phyloP scores from a whole-genome alignment of 2,329 filamentous ascomycete species.

The Zymoseptoria passerinii region DNA sequence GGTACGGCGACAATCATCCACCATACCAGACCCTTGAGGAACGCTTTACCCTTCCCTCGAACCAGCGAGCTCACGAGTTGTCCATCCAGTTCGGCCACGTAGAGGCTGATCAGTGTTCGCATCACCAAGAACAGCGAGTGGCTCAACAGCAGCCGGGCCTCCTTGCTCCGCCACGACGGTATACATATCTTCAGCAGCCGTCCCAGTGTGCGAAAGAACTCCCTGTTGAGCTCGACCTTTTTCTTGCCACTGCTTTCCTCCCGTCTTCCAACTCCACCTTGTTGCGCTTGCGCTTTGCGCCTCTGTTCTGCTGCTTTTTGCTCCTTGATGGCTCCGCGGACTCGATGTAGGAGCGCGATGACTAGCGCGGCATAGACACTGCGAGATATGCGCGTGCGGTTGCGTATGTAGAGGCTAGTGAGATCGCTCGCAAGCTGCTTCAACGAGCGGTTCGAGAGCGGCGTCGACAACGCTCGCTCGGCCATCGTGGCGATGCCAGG shows the following conservation, averaged over 20 bases:
- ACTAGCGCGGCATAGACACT: conserved; percentile 76
- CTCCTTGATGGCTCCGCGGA: conserved; percentile 84
- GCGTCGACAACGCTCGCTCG: conserved; percentile 9
- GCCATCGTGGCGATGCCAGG: conserved; percentile 13
- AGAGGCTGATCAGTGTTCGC: conserved; percentile 84
- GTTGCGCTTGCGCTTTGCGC: conserved; percentile 21
- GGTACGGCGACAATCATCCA: conserved; percentile 98
- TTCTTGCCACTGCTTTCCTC: conserved; percentile 42
- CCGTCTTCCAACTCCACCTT: conserved; percentile 20
- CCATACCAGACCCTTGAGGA: conserved; percentile 81
- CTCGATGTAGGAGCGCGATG: conserved; percentile 71
- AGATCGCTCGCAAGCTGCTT: conserved; percentile 40
- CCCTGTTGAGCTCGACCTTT: conserved; percentile 86
- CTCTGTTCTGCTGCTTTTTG: conserved; percentile 69
- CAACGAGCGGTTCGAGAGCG: conserved; percentile 25
- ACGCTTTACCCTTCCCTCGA: conserved; percentile 82
- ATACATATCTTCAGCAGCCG: conserved; percentile 78
- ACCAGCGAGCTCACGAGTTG: conserved; percentile 86
- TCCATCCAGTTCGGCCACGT: conserved; percentile 93
- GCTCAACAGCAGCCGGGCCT: conserved; percentile 74
- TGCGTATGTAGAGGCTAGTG: conserved; percentile 63
- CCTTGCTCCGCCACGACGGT: conserved; percentile 81
- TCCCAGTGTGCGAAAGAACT: conserved; percentile 71
- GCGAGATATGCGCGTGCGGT: conserved; percentile 75
- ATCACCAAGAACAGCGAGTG: conserved; percentile 90